Evolutionary conservation across 2,329 filamentous ascomycete species (phyloP).

Genomic region (Nothopassalora personata): DNA sequence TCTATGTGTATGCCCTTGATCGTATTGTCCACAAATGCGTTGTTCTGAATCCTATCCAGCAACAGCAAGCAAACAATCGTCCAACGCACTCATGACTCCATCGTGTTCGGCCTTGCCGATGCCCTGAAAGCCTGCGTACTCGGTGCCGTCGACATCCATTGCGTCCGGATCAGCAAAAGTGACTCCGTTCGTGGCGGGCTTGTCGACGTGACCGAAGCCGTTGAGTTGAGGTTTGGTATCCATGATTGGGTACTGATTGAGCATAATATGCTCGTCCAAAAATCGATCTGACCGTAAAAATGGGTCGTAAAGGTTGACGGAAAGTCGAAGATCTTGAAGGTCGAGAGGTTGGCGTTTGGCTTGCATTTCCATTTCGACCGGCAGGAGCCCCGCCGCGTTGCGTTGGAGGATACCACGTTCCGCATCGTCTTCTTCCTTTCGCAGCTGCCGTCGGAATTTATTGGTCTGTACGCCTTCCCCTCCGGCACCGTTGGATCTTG

Average conservation of each 20-base stretch:
- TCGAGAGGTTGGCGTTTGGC: slow-evolving; percentile 66
- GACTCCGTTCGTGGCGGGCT: slow-evolving; percentile 19
- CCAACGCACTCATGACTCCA: slow-evolving; percentile 34
- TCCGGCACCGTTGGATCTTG: slow-evolving; percentile 49
- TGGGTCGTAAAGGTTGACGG: slow-evolving; percentile 68
- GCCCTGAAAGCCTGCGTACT: slow-evolving; percentile 36
- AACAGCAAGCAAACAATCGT: slow-evolving; percentile 32
- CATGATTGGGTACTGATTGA: slow-evolving; percentile 23
- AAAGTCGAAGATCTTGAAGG: slow-evolving; percentile 71
- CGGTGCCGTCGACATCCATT: slow-evolving; percentile 34
- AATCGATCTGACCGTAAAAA: slow-evolving; percentile 74
- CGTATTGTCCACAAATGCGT: slow-evolving; percentile 4
- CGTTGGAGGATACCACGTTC: slow-evolving; percentile 68
- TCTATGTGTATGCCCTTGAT: not conserved
- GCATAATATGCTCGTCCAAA: slow-evolving; percentile 62
- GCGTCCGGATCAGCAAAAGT: slow-evolving; percentile 30
- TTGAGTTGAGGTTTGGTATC: slow-evolving; percentile 4
- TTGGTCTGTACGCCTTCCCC: slow-evolving; percentile 61
- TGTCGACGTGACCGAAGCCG: slow-evolving; percentile 3
- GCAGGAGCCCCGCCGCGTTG: slow-evolving; percentile 71
- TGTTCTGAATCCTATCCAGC: slow-evolving; percentile 20
- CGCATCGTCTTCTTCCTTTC: slow-evolving; percentile 67
- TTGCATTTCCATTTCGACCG: slow-evolving; percentile 72
- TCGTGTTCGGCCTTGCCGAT: slow-evolving; percentile 27
- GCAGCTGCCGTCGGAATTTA: slow-evolving; percentile 69